Base-by-base conservation (phyloP, 352 stramenopile species). In the Phytophthora quininea region DNA sequence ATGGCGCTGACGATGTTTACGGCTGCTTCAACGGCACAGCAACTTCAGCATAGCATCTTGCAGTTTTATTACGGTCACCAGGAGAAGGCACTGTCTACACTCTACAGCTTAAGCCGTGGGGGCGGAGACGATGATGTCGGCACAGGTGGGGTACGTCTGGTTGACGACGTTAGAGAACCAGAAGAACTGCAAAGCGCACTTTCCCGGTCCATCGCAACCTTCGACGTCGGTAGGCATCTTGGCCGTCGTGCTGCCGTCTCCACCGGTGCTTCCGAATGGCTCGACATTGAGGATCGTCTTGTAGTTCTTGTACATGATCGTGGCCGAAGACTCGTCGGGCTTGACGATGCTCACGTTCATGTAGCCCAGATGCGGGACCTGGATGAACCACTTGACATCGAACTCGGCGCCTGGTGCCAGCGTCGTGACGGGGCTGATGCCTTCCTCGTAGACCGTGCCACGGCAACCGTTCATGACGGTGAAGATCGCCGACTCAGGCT, bases 311-410 rank as follows among this genome's bases (percentile, higher is more conserved):
- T 88, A 86, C 64, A 62, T 83, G 77, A 86, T 80, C 30, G 68
- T 79, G 37, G 76, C 79, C n/a, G 49, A 43, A n/a, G 74, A 67
- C 35, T 76, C 71, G 1, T 58, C 80, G 12, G 80, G 77, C 58
- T 85, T 86, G 53, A 86, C 74, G 54, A 88, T 80, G 49, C 60
- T 79, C 54, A 88, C 56, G 53, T 83, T 74, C 56, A 81, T 74
- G 63, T 64, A 73, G 7, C 79, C 77, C 2, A 77, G 77, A 53
- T 88, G 79, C 19, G 15, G 79, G n/a, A 75, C 79, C 65, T 88
- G 75, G 58, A 88, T 83, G 42, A 53, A 66, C 37, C 52, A 84
- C 33, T 64, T 43, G 47, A 70, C 72, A 31, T 60, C 50, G 40
- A 72, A 68, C 11, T 62, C 24, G 8, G 56, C 48, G 27, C 67